Conservation (phyloP, 2,329 filamentous ascomycete species). For the Curvularia eragrostidis region DNA sequence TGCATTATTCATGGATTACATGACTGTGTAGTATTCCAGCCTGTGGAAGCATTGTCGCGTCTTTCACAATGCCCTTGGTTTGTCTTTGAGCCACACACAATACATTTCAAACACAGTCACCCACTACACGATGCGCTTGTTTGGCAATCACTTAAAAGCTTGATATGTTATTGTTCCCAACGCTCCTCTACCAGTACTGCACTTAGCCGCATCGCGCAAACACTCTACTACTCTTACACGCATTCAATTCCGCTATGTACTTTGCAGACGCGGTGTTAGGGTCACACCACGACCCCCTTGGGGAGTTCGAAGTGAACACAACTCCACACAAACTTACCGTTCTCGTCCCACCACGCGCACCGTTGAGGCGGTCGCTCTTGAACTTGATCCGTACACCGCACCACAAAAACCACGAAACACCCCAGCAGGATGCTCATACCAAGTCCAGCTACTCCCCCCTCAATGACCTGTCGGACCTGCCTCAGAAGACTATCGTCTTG, state of each 20-base stretch:
- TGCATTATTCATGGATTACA: not conserved
- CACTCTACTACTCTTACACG: not conserved
- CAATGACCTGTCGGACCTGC: conserved; percentile 25
- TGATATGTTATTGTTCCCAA: not conserved
- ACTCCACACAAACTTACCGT: conserved; percentile 35
- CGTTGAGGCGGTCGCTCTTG: conserved; percentile 23
- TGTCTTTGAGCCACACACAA: not conserved
- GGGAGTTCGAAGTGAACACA: conserved; percentile 27
- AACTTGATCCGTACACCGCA: conserved; percentile 24
- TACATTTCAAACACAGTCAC: not conserved
- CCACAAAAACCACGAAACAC: conserved; percentile 16
- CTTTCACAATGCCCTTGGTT: not conserved
- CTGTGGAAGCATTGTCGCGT: not conserved
- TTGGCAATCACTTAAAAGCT: not conserved
- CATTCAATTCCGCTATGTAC: too few species aligned
- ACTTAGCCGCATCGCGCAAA: not conserved
- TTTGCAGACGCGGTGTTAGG: not conserved
- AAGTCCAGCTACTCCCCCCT: conserved; percentile 23
- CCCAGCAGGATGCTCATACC: conserved; percentile 17
- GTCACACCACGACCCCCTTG: conserved; percentile 28
- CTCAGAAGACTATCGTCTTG: conserved; percentile 21
- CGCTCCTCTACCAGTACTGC: too few species aligned
- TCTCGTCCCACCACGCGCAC: conserved; percentile 27
- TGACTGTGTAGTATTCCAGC: not conserved
- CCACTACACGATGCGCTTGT: not conserved